Base-by-base conservation (phyloP, 306 rosid species). In the Pterocarpus macrocarpus region DNA sequence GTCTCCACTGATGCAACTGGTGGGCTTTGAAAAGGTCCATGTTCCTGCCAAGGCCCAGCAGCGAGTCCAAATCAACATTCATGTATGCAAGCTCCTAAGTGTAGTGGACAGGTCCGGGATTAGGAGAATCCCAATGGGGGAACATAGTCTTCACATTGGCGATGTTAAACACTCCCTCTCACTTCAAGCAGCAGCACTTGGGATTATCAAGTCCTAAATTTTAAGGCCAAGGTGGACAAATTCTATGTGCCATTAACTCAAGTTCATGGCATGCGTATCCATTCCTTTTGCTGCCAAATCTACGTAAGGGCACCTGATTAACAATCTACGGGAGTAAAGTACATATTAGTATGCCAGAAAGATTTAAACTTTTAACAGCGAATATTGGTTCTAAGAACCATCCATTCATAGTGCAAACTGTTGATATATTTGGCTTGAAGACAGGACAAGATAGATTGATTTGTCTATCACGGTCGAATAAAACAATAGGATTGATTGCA, bases 121-220 rank as follows among this genome's bases (percentile, higher is more conserved):
- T 58, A 84, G 97, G 72, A 91, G 97, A 81, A 89, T 95, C 68
- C 95, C 92, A 1, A 47, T 95, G 89, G 97, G 98, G 1, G 62
- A 69, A 22, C 97, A 95, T 36, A 73, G 72, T 70, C 85, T 93
- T 74, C 87, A 90, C 56, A 79, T 95, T 73, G 98, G 94, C 5
- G 87, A 88, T 55, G 71, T 82, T 34, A 82, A 76, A 33, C 98
- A 91, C 69, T 86, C 86, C 5, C 52, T 92, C 0, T 89, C 97
- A 11, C 89, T 94, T 66, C 89, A 91, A 88, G 92, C 90, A 1
- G 59, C 52, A 43, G 52, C 89, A 55, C 83, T 88, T 17, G 90
- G 96, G 33, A 86, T 87, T 50, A 87, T 91, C 80, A 91, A 91
- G 79, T 87, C 92, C 15, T 92, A 79, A 83, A 59, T 15, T 52